These are phyloP conservation scores for Blepharisma japonicum DNA, from an alignment of 73 alveolate genomes.

Conservation along the genomic window DNA sequence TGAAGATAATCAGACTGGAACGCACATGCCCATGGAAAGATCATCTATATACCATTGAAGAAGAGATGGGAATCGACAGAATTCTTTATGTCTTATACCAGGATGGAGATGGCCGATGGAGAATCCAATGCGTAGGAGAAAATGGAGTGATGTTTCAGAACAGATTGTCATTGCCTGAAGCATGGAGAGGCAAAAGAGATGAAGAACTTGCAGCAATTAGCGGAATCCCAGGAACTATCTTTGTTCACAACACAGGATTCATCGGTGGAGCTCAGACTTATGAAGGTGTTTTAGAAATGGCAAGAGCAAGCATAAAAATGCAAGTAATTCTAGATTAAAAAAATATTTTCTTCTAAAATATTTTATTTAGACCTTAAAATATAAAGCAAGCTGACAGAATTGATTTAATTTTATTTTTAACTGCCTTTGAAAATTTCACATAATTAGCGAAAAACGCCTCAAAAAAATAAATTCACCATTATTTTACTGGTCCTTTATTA, in stretches of 20 bases:
- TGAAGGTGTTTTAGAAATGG: slow-evolving; percentile 69
- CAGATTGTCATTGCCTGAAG: slow-evolving; percentile 62
- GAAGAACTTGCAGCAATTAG: slow-evolving; percentile 61
- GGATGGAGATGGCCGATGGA: slow-evolving; percentile 56
- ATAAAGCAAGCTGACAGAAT: too few relatives aligned
- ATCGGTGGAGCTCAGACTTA: slow-evolving; percentile 69
- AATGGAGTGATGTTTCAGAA: slow-evolving; percentile 53
- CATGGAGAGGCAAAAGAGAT: slow-evolving; percentile 81
- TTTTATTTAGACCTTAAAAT: too few relatives aligned
- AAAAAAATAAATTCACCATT: too few relatives aligned
- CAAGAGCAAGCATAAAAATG: slow-evolving; percentile 14
- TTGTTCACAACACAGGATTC: slow-evolving; percentile 83
- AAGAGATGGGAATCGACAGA: slow-evolving; percentile 43
- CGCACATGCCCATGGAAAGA: slow-evolving; percentile 82
- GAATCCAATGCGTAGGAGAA: slow-evolving; percentile 56
- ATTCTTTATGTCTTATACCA: slow-evolving; percentile 64
- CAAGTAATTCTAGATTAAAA: too few relatives aligned
- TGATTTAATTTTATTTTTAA: too few relatives aligned
- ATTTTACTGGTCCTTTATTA: too few relatives aligned
- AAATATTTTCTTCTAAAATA: too few relatives aligned
- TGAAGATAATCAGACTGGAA: slow-evolving; percentile 53
- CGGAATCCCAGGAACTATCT: slow-evolving; percentile 57
- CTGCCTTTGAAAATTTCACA: too few relatives aligned
- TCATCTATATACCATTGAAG: slow-evolving; percentile 62
- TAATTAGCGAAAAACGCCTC: too few relatives aligned